Conservation (phyloP, 345 rosid species). For the Populus tremula region DNA sequence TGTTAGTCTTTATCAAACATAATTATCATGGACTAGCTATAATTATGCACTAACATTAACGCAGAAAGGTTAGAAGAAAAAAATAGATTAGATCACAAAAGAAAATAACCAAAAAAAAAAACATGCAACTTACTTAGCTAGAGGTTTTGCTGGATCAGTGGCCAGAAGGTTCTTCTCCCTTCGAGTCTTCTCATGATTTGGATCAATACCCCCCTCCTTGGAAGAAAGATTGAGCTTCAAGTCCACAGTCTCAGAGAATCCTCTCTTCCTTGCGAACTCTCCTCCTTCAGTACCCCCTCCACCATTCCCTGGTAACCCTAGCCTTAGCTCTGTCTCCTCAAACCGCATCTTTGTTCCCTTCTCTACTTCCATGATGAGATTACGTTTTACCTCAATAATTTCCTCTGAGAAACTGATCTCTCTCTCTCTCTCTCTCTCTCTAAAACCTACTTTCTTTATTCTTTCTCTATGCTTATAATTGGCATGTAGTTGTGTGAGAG, state of each 20-base stretch:
- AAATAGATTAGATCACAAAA: background rate
- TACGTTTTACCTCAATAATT: background rate
- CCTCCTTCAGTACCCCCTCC: slow-evolving; percentile 25
- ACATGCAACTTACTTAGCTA: slow-evolving; percentile 50
- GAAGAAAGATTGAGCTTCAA: slow-evolving; percentile 72
- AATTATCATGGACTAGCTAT: background rate
- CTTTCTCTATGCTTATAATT: background rate
- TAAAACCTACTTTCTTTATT: background rate
- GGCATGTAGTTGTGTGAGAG: background rate
- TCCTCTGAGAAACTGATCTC: background rate
- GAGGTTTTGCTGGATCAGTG: slow-evolving; percentile 69
- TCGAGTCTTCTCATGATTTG: slow-evolving; percentile 10
- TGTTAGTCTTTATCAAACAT: background rate
- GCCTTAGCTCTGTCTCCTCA: slow-evolving; percentile 76
- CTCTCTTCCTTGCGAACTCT: slow-evolving; percentile 54
- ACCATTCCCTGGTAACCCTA: slow-evolving; percentile 65
- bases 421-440: slow-evolving; percentile 12
- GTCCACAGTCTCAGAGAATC: slow-evolving; percentile 66
- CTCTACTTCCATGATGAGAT: slow-evolving; percentile 28
- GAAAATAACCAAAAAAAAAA: background rate
- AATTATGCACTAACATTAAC: background rate
- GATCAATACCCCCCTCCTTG: slow-evolving; percentile 17
- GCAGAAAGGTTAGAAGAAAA: background rate
- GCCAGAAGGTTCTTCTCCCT: slow-evolving; percentile 34
- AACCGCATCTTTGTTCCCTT: slow-evolving; percentile 38